Evolutionary conservation across 805 yeast genomes (phyloP).

Genomic region (Zygosaccharomyces siamensis): DNA sequence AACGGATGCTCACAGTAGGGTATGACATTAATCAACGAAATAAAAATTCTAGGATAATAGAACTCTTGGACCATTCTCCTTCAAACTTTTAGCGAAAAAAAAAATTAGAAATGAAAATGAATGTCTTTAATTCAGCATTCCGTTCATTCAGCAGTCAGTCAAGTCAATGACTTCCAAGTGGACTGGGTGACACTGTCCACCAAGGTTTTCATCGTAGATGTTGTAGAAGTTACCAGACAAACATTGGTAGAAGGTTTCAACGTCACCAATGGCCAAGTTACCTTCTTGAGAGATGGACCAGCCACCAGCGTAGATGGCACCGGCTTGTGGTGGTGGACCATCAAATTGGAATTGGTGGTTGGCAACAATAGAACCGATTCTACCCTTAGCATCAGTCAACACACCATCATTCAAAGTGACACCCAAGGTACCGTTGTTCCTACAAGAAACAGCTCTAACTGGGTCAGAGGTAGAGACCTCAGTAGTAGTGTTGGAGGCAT

Average conservation of each 20-base stretch:
- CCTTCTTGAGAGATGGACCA: slow-evolving; percentile 54
- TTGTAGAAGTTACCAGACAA: slow-evolving; percentile 73
- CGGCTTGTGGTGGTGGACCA: slow-evolving; percentile 76
- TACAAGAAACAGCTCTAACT: slow-evolving; percentile 33
- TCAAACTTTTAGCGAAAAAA: not conserved
- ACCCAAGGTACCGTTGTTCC: slow-evolving; percentile 40
- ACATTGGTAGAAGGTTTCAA: slow-evolving; percentile 62
- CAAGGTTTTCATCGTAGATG: slow-evolving; percentile 62
- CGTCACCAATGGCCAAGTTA: slow-evolving; percentile 54
- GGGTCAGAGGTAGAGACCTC: slow-evolving; percentile 22
- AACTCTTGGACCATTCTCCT: not conserved
- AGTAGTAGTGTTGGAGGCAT: slow-evolving; percentile 18
- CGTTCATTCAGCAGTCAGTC: slow-evolving; percentile 44
- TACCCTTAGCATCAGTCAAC: slow-evolving; percentile 51
- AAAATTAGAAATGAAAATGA: not conserved
- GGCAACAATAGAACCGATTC: slow-evolving; percentile 68
- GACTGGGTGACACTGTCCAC: slow-evolving; percentile 59
- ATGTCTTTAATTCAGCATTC: slow-evolving; percentile 38
- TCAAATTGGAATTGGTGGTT: slow-evolving; percentile 76
- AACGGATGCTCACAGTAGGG: slow-evolving; percentile 15
- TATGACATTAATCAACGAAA: slow-evolving; percentile 6
- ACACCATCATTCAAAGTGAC: slow-evolving; percentile 47
- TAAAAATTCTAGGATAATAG: not conserved
- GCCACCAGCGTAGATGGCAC: slow-evolving; percentile 58
- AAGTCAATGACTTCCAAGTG: slow-evolving; percentile 55